Evolutionary conservation across 192 early-diverging fungal genomes (phyloP).

Genomic region (Chytriomyces sp.): DNA sequence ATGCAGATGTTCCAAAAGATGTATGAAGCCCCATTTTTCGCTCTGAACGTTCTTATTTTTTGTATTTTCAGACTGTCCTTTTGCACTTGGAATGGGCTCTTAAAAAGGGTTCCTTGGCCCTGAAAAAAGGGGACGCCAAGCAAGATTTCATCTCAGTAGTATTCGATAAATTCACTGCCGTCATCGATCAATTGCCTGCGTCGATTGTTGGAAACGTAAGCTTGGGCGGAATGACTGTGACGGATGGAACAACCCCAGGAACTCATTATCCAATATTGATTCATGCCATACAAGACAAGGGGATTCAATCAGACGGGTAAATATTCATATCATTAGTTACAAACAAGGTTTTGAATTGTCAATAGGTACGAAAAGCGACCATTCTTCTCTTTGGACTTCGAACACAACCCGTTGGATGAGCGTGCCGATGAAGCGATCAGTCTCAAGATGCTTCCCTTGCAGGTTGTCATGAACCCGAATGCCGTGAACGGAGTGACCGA

Average conservation of each 20-base stretch:
- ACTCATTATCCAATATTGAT: slow-evolving; percentile 45
- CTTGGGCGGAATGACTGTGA: slow-evolving; percentile 63
- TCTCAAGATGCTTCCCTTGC: slow-evolving; percentile 84
- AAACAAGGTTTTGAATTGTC: background rate
- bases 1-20: slow-evolving; percentile 64
- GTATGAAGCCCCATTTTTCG: slow-evolving; percentile 30
- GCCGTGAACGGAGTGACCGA: slow-evolving; percentile 72
- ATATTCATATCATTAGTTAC: background rate
- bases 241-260: slow-evolving; percentile 59
- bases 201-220: slow-evolving; percentile 58
- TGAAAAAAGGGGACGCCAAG: slow-evolving; percentile 61
- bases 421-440: slow-evolving; percentile 84
- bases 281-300: slow-evolving; percentile 39
- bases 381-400: slow-evolving; percentile 79
- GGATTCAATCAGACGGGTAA: slow-evolving; percentile 19
- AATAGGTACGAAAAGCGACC: slow-evolving; percentile 27
- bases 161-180: slow-evolving; percentile 66
- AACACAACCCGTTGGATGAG: slow-evolving; percentile 86
- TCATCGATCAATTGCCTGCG: slow-evolving; percentile 55
- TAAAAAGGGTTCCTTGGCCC: slow-evolving; percentile 76
- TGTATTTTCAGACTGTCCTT: slow-evolving; percentile 31
- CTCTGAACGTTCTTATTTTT: background rate
- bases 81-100: slow-evolving; percentile 62
- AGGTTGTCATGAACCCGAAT: slow-evolving; percentile 85
- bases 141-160: slow-evolving; percentile 61